Conservation (phyloP, 306 rosid species). For the Fragaria vesca region DNA sequence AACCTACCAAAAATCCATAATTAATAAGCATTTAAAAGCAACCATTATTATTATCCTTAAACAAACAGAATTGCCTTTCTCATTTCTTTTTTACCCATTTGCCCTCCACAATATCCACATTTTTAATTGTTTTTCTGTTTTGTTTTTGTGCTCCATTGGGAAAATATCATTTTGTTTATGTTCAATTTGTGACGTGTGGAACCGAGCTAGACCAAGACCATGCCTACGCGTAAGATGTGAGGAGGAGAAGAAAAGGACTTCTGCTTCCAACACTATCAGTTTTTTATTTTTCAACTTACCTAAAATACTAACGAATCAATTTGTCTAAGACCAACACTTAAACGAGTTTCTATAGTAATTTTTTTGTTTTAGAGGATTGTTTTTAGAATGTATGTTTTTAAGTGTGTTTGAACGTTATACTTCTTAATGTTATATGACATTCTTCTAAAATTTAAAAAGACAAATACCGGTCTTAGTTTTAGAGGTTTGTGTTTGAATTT, state of each 20-base stretch:
- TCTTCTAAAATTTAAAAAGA: too few species aligned
- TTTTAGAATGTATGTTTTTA: too few species aligned
- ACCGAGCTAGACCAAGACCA: neutral
- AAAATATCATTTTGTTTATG: neutral
- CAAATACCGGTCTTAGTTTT: too few species aligned
- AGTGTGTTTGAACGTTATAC: too few species aligned
- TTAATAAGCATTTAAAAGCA: constrained; percentile 44
- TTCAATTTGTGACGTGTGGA: neutral
- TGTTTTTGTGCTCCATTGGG: too few species aligned
- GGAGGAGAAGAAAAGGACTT: neutral
- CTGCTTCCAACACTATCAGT: neutral
- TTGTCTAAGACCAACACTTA: neutral
- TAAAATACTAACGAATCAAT: neutral
- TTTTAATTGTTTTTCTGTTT: neutral
- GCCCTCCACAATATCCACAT: constrained; percentile 20
- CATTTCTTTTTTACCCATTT: constrained; percentile 23
- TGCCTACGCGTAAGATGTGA: neutral
- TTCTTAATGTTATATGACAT: too few species aligned
- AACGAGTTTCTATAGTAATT: too few species aligned
- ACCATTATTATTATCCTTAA: constrained; percentile 23
- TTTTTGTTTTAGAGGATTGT: too few species aligned
- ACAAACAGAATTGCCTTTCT: constrained; percentile 15
- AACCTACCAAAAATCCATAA: constrained; percentile 58
- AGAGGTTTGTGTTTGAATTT: too few species aligned
- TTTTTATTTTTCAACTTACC: too few species aligned